A percentile compares a stretch with the other conserved stretches of the same genome.
These are phyloP conservation scores for Triangularia setosa DNA, from an alignment of 2,329 filamentous ascomycete genomes.

Conservation along the genomic window DNA sequence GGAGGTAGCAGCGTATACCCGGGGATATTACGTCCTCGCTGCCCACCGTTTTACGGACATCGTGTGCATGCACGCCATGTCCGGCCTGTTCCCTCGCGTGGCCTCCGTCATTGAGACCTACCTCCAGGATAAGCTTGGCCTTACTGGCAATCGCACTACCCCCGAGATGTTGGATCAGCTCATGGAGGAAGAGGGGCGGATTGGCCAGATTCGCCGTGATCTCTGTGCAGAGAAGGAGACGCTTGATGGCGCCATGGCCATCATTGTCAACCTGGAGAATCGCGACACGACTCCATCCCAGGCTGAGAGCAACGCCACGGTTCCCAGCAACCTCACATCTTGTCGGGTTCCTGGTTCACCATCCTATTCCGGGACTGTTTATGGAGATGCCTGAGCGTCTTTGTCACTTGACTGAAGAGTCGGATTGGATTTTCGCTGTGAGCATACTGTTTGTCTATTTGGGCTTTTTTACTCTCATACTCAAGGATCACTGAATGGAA, in stretches of 20 bases:
- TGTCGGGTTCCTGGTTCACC: background rate
- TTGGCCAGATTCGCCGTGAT: slow-evolving; percentile 18
- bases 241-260: slow-evolving; percentile 28
- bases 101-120: slow-evolving; percentile 38
- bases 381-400: background rate
- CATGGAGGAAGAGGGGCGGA: slow-evolving; percentile 25
- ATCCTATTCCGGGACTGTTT: background rate
- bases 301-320: background rate
- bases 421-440: background rate
- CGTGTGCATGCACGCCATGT: slow-evolving; percentile 44
- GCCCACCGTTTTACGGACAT: slow-evolving; percentile 60
- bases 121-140: slow-evolving; percentile 42
- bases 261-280: slow-evolving; percentile 26
- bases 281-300: slow-evolving; percentile 15
- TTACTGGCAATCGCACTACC: slow-evolving; percentile 30
- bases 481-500: too few relatives aligned
- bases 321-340: background rate
- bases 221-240: slow-evolving; percentile 22
- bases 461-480: background rate
- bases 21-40: slow-evolving; percentile 67
- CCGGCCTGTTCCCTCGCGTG: slow-evolving; percentile 46
- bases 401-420: background rate
- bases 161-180: slow-evolving; percentile 17
- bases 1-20: slow-evolving; percentile 57
- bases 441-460: background rate